A percentile compares a stretch with the other conserved stretches of the same genome.
These are phyloP conservation scores for Berberis thunbergii DNA, from an alignment of 164 flowering plant species.

Conservation along the genomic window DNA sequence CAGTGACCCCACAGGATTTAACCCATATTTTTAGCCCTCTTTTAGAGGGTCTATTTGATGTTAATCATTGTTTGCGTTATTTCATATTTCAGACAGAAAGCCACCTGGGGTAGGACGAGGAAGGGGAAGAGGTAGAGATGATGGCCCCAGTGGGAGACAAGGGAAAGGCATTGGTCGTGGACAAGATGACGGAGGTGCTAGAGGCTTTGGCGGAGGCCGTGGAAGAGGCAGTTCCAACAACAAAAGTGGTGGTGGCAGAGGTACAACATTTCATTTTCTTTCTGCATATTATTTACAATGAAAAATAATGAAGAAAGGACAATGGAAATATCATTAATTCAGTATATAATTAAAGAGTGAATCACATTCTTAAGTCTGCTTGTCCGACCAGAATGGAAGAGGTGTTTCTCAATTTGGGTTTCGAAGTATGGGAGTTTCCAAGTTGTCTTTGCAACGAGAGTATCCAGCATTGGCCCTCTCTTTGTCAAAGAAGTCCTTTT, in stretches of 20 bases:
- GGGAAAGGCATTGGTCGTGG: slow-evolving; percentile 47
- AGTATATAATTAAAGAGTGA: background rate
- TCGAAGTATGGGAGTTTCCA: too few species aligned
- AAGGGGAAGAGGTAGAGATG: slow-evolving; percentile 73
- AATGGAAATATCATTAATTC: background rate
- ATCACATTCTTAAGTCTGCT: background rate
- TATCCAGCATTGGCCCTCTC: too few species aligned
- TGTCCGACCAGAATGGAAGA: background rate
- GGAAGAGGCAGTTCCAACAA: slow-evolving; percentile 42
- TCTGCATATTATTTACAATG: too few species aligned
- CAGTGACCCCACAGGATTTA: background rate
- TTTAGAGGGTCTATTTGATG: background rate
- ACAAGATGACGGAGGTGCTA: slow-evolving; percentile 38
- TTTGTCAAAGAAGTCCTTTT: too few species aligned
- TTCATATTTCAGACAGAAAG: slow-evolving; percentile 47
- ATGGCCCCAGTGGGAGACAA: slow-evolving; percentile 34
- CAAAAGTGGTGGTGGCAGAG: slow-evolving; percentile 33
- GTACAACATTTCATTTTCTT: slow-evolving; percentile 6
- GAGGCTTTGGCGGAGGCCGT: slow-evolving; percentile 39
- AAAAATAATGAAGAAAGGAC: too few species aligned
- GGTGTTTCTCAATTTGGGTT: background rate
- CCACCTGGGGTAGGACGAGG: slow-evolving; percentile 81
- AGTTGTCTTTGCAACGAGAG: too few species aligned
- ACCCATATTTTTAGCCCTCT: background rate
- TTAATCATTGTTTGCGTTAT: background rate